Base-by-base conservation (phyloP, 129 eudicot species). In the Flaveria linearis region DNA sequence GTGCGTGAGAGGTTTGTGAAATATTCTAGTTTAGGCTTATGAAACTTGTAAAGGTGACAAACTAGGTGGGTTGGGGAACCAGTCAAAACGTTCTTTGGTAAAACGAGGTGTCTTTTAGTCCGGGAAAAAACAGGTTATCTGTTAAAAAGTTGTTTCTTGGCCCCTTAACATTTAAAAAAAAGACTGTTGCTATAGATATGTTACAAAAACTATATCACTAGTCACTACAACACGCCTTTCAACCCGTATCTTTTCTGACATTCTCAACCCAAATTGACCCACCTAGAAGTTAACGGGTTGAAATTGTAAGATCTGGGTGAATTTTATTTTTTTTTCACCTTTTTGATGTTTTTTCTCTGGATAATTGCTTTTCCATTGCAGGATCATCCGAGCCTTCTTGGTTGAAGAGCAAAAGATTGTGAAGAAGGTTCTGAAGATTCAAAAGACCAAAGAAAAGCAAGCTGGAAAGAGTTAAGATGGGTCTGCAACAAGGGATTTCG, bases 361-460 rank as follows among this genome's bases (percentile, higher is more conserved):
- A 2, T 63, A 7, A 43, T 23, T 3, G 33, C 1, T 58, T 58
- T 53, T 66, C 52, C 47, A 64, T 80, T 56, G 43, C 82, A 89
- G 94, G 81, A 89, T 89, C 78, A 89, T 89, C 46, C 84, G 94
- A 71, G 94, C 94, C 11, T 89, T 89, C 78, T 78, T 89, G 86
- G 85, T 89, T 18, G 95, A 86, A 78, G 91, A 89, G 81, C 92
- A 88, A 82, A 89, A 89, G 91, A 89, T 89, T 67, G 95, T 89
- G 79, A 89, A 89, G 85, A 86, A 89, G 85, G 95, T 89, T 55
- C 51, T 89, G 83, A 89, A 89, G 89, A 84, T 89, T 73, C 95
- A 89, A 72, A 89, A 89, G 85, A 67, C 87, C 12, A 89, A 89
- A 82, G 95, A 89, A 82, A 86, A 86, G 95, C 68, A 39, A 25